These are phyloP conservation scores for Paecilomyces sp. DNA, from an alignment of 2,329 filamentous ascomycete genomes.

Conservation along the genomic window DNA sequence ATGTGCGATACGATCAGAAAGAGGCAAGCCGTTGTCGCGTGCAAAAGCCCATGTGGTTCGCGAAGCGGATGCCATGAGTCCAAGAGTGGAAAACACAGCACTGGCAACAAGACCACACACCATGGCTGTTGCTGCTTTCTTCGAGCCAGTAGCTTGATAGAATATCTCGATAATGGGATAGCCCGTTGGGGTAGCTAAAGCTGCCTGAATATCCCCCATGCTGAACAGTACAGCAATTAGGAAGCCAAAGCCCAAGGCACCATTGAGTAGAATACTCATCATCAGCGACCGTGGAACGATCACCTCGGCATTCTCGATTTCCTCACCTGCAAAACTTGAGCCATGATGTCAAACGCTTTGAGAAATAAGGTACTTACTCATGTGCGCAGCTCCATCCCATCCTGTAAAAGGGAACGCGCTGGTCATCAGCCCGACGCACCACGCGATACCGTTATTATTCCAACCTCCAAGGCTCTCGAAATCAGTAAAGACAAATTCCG, in stretches of 20 bases:
- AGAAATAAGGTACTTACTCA: conserved; percentile 26
- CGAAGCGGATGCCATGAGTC: conserved; percentile 51
- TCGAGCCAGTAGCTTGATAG: conserved; percentile 42
- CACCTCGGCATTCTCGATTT: conserved; percentile 40
- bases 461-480: conserved; percentile 38
- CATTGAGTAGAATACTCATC: conserved; percentile 44
- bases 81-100: conserved; percentile 43
- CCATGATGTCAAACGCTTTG: conserved; percentile 3
- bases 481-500: conserved; percentile 31
- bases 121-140: conserved; percentile 45
- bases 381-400: conserved; percentile 31
- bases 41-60: conserved; percentile 52
- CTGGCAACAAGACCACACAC: conserved; percentile 44
- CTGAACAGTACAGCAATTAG: conserved; percentile 51
- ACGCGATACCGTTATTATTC: conserved; percentile 28
- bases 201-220: conserved; percentile 41
- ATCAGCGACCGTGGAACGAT: conserved; percentile 48
- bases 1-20: conserved; percentile 29
- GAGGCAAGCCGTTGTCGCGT: conserved; percentile 34
- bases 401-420: conserved; percentile 36
- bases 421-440: conserved; percentile 33
- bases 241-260: conserved; percentile 49
- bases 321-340: conserved; percentile 23
- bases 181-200: conserved; percentile 40
- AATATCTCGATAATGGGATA: conserved; percentile 57